These are phyloP conservation scores for Penicillium sp. DNA, from an alignment of 2,329 filamentous ascomycete species.

Conservation along the genomic window DNA sequence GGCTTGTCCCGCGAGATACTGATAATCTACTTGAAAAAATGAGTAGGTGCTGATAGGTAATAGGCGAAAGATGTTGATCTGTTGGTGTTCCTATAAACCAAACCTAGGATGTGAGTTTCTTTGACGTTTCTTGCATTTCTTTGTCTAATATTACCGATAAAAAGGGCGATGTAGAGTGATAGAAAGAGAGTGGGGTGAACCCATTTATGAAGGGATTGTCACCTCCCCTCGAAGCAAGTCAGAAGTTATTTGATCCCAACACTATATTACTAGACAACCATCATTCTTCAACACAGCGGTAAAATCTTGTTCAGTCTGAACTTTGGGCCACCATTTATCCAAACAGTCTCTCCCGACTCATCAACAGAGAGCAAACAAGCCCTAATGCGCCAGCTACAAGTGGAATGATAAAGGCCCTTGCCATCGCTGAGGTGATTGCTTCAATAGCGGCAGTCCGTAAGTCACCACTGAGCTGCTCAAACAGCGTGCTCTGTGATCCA, in stretches of 20 bases:
- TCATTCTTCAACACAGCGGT: background rate
- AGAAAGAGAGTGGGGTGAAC: too few species aligned
- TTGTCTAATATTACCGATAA: too few species aligned
- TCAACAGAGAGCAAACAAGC: background rate
- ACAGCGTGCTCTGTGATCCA: conserved; percentile 28
- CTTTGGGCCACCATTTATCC: background rate
- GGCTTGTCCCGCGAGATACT: background rate
- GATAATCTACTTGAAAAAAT: background rate
- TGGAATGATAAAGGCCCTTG: conserved; percentile 25
- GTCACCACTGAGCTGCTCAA: conserved; percentile 21
- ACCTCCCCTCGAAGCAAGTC: background rate
- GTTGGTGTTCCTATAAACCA: background rate
- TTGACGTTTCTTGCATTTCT: too few species aligned
- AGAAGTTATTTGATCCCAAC: background rate
- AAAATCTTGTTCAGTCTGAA: background rate
- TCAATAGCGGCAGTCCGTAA: conserved; percentile 22
- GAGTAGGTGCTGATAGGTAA: background rate
- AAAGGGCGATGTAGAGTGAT: too few species aligned
- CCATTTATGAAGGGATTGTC: too few species aligned
- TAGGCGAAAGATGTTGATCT: background rate
- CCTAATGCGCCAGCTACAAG: conserved; percentile 11
- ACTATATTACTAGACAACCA: background rate
- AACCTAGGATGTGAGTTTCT: background rate
- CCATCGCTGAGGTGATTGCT: conserved; percentile 22
- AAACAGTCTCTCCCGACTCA: background rate